These are phyloP conservation scores for Bremia lactucae DNA, from an alignment of 352 stramenopile species.

Conservation along the genomic window DNA sequence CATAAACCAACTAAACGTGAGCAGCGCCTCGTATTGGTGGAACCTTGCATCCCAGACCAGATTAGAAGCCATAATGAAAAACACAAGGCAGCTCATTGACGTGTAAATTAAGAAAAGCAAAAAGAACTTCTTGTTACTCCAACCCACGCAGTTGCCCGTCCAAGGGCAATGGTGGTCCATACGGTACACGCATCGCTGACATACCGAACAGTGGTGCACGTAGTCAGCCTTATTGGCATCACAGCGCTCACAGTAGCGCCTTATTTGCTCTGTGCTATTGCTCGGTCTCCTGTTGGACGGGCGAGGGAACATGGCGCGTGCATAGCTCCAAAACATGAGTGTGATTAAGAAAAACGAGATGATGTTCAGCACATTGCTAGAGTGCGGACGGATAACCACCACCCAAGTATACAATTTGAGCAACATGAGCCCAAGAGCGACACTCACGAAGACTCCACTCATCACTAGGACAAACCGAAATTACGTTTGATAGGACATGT, in stretches of 20 bases:
- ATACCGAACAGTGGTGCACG: slow-evolving; percentile 77
- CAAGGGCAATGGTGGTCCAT: slow-evolving; percentile 84
- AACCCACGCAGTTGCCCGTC: slow-evolving; percentile 80
- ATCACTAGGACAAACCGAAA: slow-evolving; percentile 16
- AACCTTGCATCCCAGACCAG: slow-evolving; percentile 18
- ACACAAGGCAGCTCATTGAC: slow-evolving; percentile 47
- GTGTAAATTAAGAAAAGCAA: slow-evolving; percentile 75
- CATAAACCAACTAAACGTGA: slow-evolving; percentile 42
- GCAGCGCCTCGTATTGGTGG: slow-evolving; percentile 4
- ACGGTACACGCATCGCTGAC: slow-evolving; percentile 59
- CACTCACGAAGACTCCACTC: slow-evolving; percentile 26
- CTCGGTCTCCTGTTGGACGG: slow-evolving; percentile 7
- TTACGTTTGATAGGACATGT: too few species aligned
- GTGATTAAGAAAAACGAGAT: slow-evolving; percentile 29
- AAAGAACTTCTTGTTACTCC: slow-evolving; percentile 80
- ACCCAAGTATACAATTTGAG: slow-evolving; percentile 52
- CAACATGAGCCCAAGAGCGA: slow-evolving; percentile 55
- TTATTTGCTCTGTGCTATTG: slow-evolving; percentile 7
- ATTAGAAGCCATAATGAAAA: slow-evolving; percentile 30
- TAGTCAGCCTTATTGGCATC: slow-evolving; percentile 40
- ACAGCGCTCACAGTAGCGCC: slow-evolving; percentile 72
- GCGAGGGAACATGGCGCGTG: slow-evolving; percentile 25
- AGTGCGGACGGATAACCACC: slow-evolving; percentile 22
- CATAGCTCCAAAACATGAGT: slow-evolving; percentile 78
- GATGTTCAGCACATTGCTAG: slow-evolving; percentile 13